Conservation (phyloP, 1,284 basidiomycete genomes). For the Puccinia novopanici region DNA sequence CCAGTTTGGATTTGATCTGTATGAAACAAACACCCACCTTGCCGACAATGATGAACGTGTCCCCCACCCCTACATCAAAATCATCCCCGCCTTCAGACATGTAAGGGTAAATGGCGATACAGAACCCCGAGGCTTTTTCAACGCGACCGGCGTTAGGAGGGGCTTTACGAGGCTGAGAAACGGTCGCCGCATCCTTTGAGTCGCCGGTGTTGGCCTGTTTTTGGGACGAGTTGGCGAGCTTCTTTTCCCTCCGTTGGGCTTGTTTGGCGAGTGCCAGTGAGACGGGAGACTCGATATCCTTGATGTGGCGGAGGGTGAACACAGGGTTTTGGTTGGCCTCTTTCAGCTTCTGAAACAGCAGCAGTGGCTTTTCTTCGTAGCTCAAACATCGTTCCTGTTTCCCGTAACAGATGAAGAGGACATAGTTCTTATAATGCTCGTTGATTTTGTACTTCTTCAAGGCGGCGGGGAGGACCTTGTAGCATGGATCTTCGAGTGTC, state of each 20-base stretch:
- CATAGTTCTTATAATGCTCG: constrained; percentile 98
- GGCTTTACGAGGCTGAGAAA: not conserved
- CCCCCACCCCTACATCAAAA: constrained; percentile 85
- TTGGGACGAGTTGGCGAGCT: not conserved
- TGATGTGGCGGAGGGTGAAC: constrained; percentile 98
- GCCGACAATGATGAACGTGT: constrained; percentile 55
- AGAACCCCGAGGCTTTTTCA: constrained; percentile 60
- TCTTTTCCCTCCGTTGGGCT: constrained; percentile 65
- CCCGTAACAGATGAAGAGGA: constrained; percentile 97
- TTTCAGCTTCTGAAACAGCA: constrained; percentile 95
- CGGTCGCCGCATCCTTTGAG: not conserved
- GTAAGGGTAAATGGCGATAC: constrained; percentile 63
- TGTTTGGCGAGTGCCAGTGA: constrained; percentile 92
- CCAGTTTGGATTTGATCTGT: not conserved
- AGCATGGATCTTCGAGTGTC: constrained; percentile 91
- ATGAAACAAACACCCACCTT: constrained; percentile 63
- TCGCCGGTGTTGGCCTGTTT: not conserved
- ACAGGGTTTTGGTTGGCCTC: constrained; percentile 96
- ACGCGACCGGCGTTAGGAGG: constrained; percentile 17
- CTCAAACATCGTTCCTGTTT: constrained; percentile 86
- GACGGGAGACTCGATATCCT: constrained; percentile 95
- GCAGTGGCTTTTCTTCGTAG: constrained; percentile 95
- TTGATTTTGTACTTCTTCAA: constrained; percentile 99
- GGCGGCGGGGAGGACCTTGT: constrained; percentile 95
- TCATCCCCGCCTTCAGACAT: constrained; percentile 67